Base-by-base conservation (phyloP, 164 flowering plant genomes). In the Nymphaea thermarum region DNA sequence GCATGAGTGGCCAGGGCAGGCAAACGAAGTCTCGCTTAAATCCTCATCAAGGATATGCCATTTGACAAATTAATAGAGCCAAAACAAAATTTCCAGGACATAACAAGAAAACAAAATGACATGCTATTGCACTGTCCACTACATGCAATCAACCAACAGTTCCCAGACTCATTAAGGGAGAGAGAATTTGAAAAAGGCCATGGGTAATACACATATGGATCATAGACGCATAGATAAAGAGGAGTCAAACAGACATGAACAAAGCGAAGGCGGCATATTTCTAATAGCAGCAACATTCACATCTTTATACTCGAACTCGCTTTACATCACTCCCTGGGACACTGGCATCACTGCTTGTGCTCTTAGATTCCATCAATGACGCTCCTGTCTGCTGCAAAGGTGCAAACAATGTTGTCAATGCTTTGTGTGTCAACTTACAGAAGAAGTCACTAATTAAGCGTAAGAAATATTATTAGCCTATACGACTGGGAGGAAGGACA, bases 271-370 rank as follows among this genome's bases (percentile, higher is more conserved):
- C 8, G 57, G 14, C 8, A 51, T 15, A 51, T 5, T 51, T 51
- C 3, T 5, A 51, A 51, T 15, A 51, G 57, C 14, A 51, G 57
- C 57, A 51, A 15, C 14, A 42, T 42, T 53, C 11, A 10, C 65
- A 6, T 42, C 44, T 7, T 67, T 66, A 78, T 55, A 72, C 57
- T 62, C 87, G 82, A 14, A 86, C 17, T 67, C 89, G 75, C 75
- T 87, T 90, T 63, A 85, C 81, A 71, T 88, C 96, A 64, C 65
- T 80, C 75, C 85, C 87, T 16, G 96, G 96, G 44, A 93, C 98
- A 71, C 74, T 85, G 25, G 68, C 83, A 75, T 93, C 98, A 67
- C 67, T 71, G 7, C 80, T 81, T 42, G 71, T 77, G 51, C 86
- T 86, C 41, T 65, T 65, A 15, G 5, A 69, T 17, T 17, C 42